A percentile compares a stretch with the other conserved stretches of the same genome.
Evolutionary conservation across 305 asterid species (phyloP).

Genomic region (Solanum hybrid): DNA sequence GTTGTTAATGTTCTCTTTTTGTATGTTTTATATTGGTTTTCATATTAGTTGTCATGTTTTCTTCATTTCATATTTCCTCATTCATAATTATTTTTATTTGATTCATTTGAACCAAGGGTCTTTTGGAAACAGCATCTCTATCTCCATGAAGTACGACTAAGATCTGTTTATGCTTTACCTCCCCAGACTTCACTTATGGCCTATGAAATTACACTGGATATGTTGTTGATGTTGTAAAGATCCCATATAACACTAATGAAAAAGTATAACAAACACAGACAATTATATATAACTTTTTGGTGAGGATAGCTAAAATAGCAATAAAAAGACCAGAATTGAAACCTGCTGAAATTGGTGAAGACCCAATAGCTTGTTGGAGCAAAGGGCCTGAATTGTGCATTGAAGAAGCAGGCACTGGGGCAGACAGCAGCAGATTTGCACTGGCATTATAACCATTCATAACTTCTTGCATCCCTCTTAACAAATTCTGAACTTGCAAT

Average conservation of each 20-base stretch:
- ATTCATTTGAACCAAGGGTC: not conserved
- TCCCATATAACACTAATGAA: not conserved
- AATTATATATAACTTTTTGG: not conserved
- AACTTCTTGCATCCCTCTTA: conserved; percentile 67
- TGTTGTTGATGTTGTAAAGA: not conserved
- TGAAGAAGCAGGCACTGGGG: conserved; percentile 20
- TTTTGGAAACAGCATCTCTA: not conserved
- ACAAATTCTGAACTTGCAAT: conserved; percentile 56
- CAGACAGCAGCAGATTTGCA: conserved; percentile 29
- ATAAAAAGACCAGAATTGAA: not conserved
- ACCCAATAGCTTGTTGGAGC: not conserved
- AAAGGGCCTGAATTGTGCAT: not conserved
- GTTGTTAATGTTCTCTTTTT: not conserved
- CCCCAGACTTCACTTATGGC: not conserved
- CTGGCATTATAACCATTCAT: conserved; percentile 54
- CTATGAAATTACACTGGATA: not conserved
- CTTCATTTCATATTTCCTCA: not conserved
- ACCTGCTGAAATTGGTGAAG: not conserved
- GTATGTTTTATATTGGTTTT: not conserved
- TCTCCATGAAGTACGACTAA: not conserved
- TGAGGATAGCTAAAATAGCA: not conserved
- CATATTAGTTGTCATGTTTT: not conserved
- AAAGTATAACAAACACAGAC: not conserved
- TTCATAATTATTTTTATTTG: not conserved
- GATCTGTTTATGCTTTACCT: not conserved